Evolutionary conservation across 805 yeast genomes (phyloP).

Genomic region (Candida boidinii): DNA sequence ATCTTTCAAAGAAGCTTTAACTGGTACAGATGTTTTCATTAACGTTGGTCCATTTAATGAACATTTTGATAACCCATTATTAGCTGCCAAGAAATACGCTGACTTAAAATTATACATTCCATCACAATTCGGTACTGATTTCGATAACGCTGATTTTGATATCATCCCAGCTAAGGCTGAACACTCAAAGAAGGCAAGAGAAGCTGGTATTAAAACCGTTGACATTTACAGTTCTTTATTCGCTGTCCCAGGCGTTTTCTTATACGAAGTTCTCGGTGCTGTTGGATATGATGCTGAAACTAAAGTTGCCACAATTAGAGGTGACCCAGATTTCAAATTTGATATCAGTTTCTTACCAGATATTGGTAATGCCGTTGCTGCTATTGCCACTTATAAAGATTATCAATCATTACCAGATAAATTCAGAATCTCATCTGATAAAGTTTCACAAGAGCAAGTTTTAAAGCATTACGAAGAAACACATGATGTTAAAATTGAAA

Average conservation of each 20-base stretch:
- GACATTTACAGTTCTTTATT: constrained; percentile 34
- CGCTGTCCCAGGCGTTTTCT: constrained; percentile 25
- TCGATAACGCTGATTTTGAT: constrained; percentile 16
- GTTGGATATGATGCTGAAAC: constrained; percentile 29
- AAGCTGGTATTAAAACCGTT: constrained; percentile 37
- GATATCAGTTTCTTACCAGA: constrained; percentile 31
- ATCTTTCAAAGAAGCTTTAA: constrained; percentile 28
- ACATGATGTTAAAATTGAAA: constrained; percentile 27
- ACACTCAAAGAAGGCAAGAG: constrained; percentile 32
- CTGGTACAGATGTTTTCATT: constrained; percentile 43
- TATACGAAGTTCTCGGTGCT: constrained; percentile 26
- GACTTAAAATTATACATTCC: constrained; percentile 49
- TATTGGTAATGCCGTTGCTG: constrained; percentile 34
- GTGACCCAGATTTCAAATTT: constrained; percentile 28
- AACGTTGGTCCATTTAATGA: constrained; percentile 30
- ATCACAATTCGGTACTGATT: constrained; percentile 50
- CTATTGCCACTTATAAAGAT: constrained; percentile 27
- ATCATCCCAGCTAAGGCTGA: constrained; percentile 24
- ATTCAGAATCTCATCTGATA: constrained; percentile 34
- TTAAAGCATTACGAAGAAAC: constrained; percentile 30
- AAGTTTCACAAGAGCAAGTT: constrained; percentile 29
- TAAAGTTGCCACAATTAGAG: constrained; percentile 28
- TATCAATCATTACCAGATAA: constrained; percentile 33
- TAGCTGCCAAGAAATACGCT: constrained; percentile 28
- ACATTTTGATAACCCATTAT: constrained; percentile 23